These are phyloP conservation scores for Schizothecium vesticola DNA, from an alignment of 495 filamentous ascomycete species.

Conservation along the genomic window DNA sequence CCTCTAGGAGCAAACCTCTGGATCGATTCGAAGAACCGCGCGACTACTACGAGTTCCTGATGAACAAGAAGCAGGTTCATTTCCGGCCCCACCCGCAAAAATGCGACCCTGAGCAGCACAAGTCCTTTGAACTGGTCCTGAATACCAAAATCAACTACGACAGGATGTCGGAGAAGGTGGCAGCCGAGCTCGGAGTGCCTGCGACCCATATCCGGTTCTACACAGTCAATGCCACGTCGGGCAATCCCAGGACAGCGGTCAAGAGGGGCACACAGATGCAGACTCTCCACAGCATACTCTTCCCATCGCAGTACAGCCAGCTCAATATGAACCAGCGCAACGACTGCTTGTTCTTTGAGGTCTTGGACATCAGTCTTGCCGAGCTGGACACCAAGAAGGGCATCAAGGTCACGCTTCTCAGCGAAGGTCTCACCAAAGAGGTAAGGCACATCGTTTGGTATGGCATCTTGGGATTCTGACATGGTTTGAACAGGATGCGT, in stretches of 20 bases:
- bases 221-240: constrained; percentile 67
- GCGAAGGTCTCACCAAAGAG: constrained; percentile 87
- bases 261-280: constrained; percentile 57
- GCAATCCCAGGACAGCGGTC: constrained; percentile 67
- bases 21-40: constrained; percentile 60
- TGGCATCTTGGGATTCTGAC: neutral
- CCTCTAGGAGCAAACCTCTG: constrained; percentile 17
- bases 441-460: constrained; percentile 39
- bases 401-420: constrained; percentile 75
- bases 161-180: constrained; percentile 79
- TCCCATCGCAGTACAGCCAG: constrained; percentile 47
- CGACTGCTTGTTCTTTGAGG: constrained; percentile 82
- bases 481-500: constrained; percentile 51
- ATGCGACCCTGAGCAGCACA: constrained; percentile 43
- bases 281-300: constrained; percentile 67
- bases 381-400: constrained; percentile 88
- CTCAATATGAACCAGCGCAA: constrained; percentile 59
- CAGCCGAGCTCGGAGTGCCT: constrained; percentile 49
- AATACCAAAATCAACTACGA: constrained; percentile 90
- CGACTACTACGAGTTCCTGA: constrained; percentile 86
- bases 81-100: constrained; percentile 56
- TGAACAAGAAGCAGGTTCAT: constrained; percentile 70
- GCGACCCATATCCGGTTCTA: constrained; percentile 86
- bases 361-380: constrained; percentile 86
- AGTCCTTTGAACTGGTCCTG: constrained; percentile 63